Conservation (phyloP, 495 filamentous ascomycete genomes). For the Letharia columbiana region DNA sequence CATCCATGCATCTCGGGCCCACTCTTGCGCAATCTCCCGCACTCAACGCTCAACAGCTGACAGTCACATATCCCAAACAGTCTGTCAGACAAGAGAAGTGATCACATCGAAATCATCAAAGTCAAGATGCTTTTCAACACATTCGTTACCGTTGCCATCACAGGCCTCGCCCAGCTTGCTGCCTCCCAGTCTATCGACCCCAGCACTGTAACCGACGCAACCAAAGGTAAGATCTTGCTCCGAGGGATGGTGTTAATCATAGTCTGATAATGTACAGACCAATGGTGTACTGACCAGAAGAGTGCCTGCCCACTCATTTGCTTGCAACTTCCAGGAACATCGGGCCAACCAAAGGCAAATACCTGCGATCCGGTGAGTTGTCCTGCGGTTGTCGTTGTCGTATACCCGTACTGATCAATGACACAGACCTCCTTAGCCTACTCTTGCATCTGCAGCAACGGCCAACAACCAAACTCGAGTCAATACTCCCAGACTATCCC, state of each 20-base stretch:
- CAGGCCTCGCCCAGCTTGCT: constrained; percentile 27
- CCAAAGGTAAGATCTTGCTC: constrained; percentile 34
- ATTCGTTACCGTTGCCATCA: constrained; percentile 16
- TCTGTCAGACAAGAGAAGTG: neutral
- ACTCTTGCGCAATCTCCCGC: neutral
- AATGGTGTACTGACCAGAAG: constrained; percentile 62
- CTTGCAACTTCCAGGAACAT: constrained; percentile 51
- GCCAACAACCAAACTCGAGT: constrained; percentile 61
- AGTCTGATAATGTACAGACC: constrained; percentile 36
- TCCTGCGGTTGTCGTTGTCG: neutral
- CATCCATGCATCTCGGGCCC: constrained; percentile 7
- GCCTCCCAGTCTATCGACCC: constrained; percentile 52
- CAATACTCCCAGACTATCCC: constrained; percentile 82
- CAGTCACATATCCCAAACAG: neutral
- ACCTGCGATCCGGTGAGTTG: constrained; percentile 61
- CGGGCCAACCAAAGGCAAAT: constrained; percentile 48
- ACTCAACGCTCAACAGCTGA: neutral
- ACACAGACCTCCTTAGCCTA: constrained; percentile 57
- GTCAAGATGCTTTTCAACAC: constrained; percentile 15
- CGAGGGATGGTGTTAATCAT: neutral
- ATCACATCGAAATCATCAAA: neutral
- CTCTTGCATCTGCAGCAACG: constrained; percentile 68
- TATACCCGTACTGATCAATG: neutral
- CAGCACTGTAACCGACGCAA: constrained; percentile 41
- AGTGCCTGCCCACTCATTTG: constrained; percentile 71